Percentiles rank a stretch among this genome's conserved stretches.
Conservation (phyloP, 257 asterid genomes). For the Fraxinus pennsylvanica region DNA sequence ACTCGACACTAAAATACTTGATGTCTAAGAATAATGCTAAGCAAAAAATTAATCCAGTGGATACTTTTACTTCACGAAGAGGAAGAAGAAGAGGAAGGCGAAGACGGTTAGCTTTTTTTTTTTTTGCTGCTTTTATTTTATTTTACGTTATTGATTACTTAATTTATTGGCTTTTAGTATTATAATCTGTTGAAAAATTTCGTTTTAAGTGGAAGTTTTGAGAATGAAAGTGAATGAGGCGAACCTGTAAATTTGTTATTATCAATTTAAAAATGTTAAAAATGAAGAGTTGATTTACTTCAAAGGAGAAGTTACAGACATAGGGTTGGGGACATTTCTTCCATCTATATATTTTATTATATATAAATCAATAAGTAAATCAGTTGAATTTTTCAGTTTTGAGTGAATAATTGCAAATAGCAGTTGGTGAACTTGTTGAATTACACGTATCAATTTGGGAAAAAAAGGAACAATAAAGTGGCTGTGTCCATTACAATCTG, state of each 20-base stretch:
- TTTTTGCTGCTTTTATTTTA: no score
- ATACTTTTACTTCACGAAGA: slow-evolving; percentile 37
- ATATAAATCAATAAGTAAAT: background rate
- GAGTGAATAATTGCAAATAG: background rate
- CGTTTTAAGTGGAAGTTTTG: background rate
- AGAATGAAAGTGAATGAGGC: background rate
- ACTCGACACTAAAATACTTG: no score
- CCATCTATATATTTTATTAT: background rate
- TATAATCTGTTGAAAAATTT: no score
- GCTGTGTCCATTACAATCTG: background rate
- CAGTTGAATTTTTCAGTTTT: background rate
- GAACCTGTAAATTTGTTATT: no score
- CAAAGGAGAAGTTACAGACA: slow-evolving; percentile 8
- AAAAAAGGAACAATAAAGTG: background rate
- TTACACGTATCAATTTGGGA: background rate
- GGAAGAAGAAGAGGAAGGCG: slow-evolving; percentile 92
- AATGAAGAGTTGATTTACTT: slow-evolving; percentile 10
- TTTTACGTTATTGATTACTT: no score
- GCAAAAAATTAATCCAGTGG: no score
- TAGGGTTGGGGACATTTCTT: no score
- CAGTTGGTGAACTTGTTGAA: background rate
- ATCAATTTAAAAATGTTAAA: background rate
- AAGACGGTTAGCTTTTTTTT: slow-evolving; percentile 59
- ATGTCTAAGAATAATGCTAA: no score
- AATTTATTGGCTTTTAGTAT: no score